These are phyloP conservation scores for Crithidia bombi DNA, from an alignment of 208 protist genomes.

Conservation along the genomic window DNA sequence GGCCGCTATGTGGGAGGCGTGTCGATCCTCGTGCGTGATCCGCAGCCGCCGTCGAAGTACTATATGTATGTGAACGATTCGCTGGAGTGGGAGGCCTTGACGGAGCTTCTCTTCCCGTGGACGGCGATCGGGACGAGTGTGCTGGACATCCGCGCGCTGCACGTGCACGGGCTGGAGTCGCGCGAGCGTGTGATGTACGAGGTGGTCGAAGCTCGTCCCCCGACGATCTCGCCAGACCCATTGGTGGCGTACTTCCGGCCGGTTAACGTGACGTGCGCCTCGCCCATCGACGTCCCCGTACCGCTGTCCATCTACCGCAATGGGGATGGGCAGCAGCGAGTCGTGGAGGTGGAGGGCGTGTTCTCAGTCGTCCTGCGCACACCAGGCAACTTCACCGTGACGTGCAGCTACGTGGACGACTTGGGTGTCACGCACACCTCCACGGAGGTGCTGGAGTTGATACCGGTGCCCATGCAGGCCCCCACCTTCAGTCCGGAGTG, in stretches of 20 bases:
- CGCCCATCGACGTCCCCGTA: constrained; percentile 34
- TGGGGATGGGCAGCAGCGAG: constrained; percentile 10
- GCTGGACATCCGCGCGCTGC: constrained; percentile 39
- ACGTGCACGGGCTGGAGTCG: constrained; percentile 49
- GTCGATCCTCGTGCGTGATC: constrained; percentile 43
- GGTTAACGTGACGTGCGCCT: constrained; percentile 48
- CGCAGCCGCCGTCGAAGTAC: constrained; percentile 37
- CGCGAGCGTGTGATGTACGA: constrained; percentile 36
- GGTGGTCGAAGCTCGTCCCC: constrained; percentile 37
- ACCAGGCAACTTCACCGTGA: constrained; percentile 51
- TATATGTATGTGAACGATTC: constrained; percentile 55
- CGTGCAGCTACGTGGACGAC: constrained; percentile 60
- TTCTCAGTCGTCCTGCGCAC: constrained; percentile 21
- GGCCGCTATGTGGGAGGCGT: constrained; percentile 68
- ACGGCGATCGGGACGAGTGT: constrained; percentile 31
- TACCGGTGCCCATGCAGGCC: constrained; percentile 37
- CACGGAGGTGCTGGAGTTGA: constrained; percentile 26
- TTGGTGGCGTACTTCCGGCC: constrained; percentile 32
- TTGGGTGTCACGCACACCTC: constrained; percentile 30
- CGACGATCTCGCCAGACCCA: constrained; percentile 32
- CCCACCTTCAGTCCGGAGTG: constrained; percentile 47
- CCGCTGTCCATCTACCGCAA: constrained; percentile 16
- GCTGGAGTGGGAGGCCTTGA: constrained; percentile 17
- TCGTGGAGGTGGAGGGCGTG: constrained; percentile 20
- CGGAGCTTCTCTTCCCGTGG: constrained; percentile 34